Base-by-base conservation (phyloP, 2,329 filamentous ascomycete genomes). In the Epichloe gansuensis region DNA sequence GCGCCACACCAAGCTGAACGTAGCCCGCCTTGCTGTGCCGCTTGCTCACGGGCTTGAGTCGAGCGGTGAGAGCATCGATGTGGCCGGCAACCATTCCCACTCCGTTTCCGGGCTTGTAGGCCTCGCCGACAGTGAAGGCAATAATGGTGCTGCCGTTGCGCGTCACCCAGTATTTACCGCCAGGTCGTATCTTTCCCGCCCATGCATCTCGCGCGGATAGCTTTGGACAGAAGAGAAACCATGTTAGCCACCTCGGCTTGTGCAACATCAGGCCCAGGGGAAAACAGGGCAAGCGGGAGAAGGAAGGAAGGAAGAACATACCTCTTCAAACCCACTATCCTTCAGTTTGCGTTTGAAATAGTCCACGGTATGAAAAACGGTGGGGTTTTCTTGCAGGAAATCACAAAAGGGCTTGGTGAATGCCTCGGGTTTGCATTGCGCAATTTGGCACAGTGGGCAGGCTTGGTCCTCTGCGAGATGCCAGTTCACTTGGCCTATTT, bases 51-150 rank as follows among this genome's bases (percentile, higher is more conserved):
- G 93, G 91, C 81, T 97, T 97, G 60, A 97, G 73, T 68, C 84
- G 87, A 17, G 90, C 87, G 15, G 90, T 95, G 50, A 97, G 72
- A 46, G 91, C 90, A 68, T 97, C 93, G 56, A 97, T 85, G 68
- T 97, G 93, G 7, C 90, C 90, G 3, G 87, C 93, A 45, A 97
- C 76, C 68, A 96, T 90, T 51, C 84, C 89, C 48, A 91, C 78
- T 47, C 91, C 91, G 62, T 94, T 90, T 8, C 91, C 91, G 49
- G 85, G 78, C 68, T 85, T 76, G 67, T 95, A 96, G 3, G 83
- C 77, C 50, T 80, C 80, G 52, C 91, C 91, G 52, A 96, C 78
- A 4, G 80, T 79, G 68, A 96, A 97, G 7, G 89, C 87, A 60
- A 95, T 87, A 57, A 95, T 68, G 41, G 87, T 85, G 66, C 84